Evolutionary conservation across 208 protist species (phyloP), one percentile per base, ranked within the genome.

Genomic region (Crithidia expoeki): DNA sequence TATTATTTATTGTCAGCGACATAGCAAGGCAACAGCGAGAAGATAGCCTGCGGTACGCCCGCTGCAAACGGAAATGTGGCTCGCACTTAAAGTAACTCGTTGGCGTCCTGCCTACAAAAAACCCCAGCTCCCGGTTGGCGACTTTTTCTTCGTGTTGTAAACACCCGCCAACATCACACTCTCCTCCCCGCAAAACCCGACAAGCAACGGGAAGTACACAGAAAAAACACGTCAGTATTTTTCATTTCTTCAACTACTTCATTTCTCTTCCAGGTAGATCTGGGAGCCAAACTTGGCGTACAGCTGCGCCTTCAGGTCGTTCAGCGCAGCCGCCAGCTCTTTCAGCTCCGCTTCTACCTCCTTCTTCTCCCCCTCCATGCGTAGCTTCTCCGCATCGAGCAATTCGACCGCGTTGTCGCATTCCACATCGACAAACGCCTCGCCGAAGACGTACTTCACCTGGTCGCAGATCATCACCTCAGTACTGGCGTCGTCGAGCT

Each of bases 191-290:
- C 40, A 67, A 36, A 50, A 4, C 25, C 44, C 10, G 30, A 25
- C 25, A 50, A 33, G 28, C 28, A 67, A 65, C 28, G 36, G 16
- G 5, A 49, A 7, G 36, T 27, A 27, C 21, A 52, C 47, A 52
- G 10, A 52, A 16, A 52, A 1, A 52, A 52, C 7, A 23, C 6
- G 27, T 34, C 4, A 34, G 4, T 30, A n/a, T 49, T 19, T 12
- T 57, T 16, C 27, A 0, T 30, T 25, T 49, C 28, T 12, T 57
- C 25, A 40, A 0, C 19, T 33, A 10, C 34, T 28, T 78, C 89
- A 94, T 60, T 97, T 80, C 46, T 94, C 91, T 51, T 97, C 94
- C 12, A 97, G 74, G 74, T 97, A 94, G 51, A 97, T 94, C 59
- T 95, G 89, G 11, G 69, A 87, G 30, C 92, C 92, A 19, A 97